Base-by-base conservation (phyloP, 169 alveolate species). In the Fabrea salina region DNA sequence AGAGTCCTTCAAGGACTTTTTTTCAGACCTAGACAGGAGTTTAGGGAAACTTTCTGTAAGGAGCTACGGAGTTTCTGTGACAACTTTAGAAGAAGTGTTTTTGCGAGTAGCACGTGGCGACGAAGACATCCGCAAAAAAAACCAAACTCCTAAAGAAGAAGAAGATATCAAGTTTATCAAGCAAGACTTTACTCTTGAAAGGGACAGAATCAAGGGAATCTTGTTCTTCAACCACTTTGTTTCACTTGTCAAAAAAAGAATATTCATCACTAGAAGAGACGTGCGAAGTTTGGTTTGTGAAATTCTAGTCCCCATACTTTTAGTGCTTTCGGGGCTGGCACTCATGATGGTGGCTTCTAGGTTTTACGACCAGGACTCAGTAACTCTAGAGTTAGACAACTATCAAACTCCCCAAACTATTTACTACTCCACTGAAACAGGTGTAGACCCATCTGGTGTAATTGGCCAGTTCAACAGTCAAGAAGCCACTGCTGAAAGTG, bases 61-160 rank as follows among this genome's bases (percentile, higher is more conserved):
- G 33, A 72, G 93, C 4, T 95, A 92, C 53, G 95, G 96, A 27
- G 89, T 92, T 3, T 91, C 96, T 0, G 92, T 95, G 67, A 92
- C 97, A 19, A 95, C 97, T 37, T 82, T 95, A 47, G 97, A 95
- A 85, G 97, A 95, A 58, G 98, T 95, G 13, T 95, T 95, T 75
- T 81, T 95, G 59, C 88, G 87, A 75, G 98, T 93, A 22, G 53
- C 81, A 11, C 50, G 58, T 37, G 68, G 68, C 30, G 81, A 54
- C 35, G 50, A 50, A 19, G 64, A 37, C 22, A 0, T 64, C 16
- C 33, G 32, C 2, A 64, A 37, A 64, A 19, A 70, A 8, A 30
- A 27, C 11, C 16, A 25, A 5, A 8, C 16, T 1, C 3, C 1
- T 3, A 30, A 64, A 40, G 16, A 0, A 6, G 75, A 70, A 1